Evolutionary conservation across 208 protist species (phyloP).

Genomic region (Balamuthia mandrillaris): DNA sequence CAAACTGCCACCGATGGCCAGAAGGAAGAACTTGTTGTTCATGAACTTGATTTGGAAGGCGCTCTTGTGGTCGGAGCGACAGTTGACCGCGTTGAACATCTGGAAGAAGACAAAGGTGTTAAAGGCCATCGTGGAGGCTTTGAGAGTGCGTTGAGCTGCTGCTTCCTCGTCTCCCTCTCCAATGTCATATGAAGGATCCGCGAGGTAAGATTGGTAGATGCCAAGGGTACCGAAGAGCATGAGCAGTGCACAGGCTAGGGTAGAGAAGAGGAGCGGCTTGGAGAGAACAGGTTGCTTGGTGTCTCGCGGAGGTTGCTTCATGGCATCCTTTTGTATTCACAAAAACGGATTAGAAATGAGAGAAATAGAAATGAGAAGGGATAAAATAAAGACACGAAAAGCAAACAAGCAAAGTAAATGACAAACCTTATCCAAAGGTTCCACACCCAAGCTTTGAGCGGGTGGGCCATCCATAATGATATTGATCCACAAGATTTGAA

Average conservation of each 20-base stretch:
- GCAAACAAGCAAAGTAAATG: too few species aligned
- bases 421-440: slow-evolving; percentile 3
- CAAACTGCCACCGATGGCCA: slow-evolving; percentile 42
- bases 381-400: too few species aligned
- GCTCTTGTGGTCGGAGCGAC: slow-evolving; percentile 52
- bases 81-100: slow-evolving; percentile 70
- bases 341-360: too few species aligned
- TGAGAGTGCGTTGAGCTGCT: not conserved
- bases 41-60: slow-evolving; percentile 59
- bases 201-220: slow-evolving; percentile 21
- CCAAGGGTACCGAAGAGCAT: slow-evolving; percentile 55
- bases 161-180: too few species aligned
- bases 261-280: slow-evolving; percentile 31
- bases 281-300: slow-evolving; percentile 82
- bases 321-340: too few species aligned
- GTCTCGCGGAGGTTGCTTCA: slow-evolving; percentile 81
- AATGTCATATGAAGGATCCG: not conserved
- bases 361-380: too few species aligned
- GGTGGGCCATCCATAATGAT: slow-evolving; percentile 72
- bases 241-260: slow-evolving; percentile 39
- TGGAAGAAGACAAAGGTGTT: slow-evolving; percentile 71
- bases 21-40: slow-evolving; percentile 48
- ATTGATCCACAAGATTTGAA: slow-evolving; percentile 72
- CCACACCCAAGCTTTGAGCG: slow-evolving; percentile 57
- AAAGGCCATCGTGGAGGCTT: slow-evolving; percentile 63